Evolutionary conservation across 192 early-diverging fungal species (phyloP), one percentile per base, ranked within the genome.

Genomic region (Backusella macrospora): DNA sequence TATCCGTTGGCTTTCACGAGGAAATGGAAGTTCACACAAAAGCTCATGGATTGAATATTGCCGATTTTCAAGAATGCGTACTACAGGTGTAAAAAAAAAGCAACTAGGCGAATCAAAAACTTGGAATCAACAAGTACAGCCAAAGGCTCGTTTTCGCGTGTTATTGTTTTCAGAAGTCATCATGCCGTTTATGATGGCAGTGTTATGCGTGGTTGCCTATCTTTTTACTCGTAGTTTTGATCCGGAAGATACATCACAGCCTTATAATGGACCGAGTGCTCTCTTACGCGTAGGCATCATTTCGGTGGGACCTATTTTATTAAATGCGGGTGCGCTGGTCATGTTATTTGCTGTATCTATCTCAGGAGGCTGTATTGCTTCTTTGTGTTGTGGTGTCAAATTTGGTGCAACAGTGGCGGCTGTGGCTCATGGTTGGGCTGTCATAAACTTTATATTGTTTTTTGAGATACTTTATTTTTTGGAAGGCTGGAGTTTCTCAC

Each of bases 1-100:
- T 79, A 73, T 96, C 71, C 87, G 86, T 64, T 96, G 94, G 93
- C 82, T 96, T 21, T 92, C 88, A 21, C 83, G 90, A 10, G 91
- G 93, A 67, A 92, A 94, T 80, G 87, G 87, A 65, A 80, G 82
- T 55, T 78, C 90, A 2, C 87, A 92, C 76, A 82, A 81, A 73
- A 92, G 91, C 74, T 92, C 92, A 73, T 93, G 92, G 93, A 90
- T 92, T 49, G 81, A 85, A 48, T 90, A 90, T 82, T 92, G 91
- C 80, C 90, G 90, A 13, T 81, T 88, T 16, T 83, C 89, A 23
- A 88, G 91, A 21, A 93, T 89, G 62, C 85, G 88, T 34, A 89
- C 90, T 67, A 94, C 92, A 3, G 91, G 91, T 23, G 89, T 91
- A 82, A 92, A 92, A 80, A 87, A 87, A 70, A 92, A 91, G 81